A percentile compares a stretch with the other conserved stretches of the same genome.
Conservation (phyloP, 305 asterid genomes). For the Withania somnifera region DNA sequence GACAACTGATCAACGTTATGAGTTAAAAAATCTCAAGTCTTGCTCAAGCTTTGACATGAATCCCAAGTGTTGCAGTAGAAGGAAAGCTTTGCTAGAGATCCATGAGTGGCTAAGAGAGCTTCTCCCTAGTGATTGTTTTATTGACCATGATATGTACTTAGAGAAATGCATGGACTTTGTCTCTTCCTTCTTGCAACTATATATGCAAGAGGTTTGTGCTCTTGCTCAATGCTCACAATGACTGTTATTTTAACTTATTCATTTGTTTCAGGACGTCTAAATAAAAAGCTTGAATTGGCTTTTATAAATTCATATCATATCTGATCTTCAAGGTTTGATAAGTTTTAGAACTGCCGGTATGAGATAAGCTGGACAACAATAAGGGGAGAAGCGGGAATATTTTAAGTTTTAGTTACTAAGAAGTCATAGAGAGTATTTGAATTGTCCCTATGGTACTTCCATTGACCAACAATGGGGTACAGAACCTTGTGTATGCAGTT, state of each 20-base stretch:
- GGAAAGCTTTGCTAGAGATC: slow-evolving; percentile 40
- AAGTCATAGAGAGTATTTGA: not conserved
- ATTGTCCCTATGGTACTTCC: not conserved
- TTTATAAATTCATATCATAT: not conserved
- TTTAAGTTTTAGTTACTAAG: not conserved
- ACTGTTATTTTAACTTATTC: not conserved
- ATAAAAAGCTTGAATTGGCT: not conserved
- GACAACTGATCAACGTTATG: slow-evolving; percentile 14
- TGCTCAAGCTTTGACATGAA: slow-evolving; percentile 17
- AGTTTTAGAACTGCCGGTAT: not conserved
- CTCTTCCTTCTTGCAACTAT: slow-evolving; percentile 61
- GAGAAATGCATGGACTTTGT: slow-evolving; percentile 41
- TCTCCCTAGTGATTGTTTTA: slow-evolving; percentile 32
- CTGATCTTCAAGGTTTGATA: not conserved
- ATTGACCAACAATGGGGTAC: not conserved
- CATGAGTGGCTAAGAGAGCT: slow-evolving; percentile 61
- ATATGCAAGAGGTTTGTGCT: slow-evolving; percentile 69
- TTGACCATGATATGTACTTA: slow-evolving; percentile 25
- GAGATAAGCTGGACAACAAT: not conserved
- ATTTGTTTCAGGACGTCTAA: not conserved
- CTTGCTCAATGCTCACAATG: slow-evolving; percentile 4
- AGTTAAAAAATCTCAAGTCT: slow-evolving; percentile 12
- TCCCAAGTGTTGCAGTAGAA: slow-evolving; percentile 17
- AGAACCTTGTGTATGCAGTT: not conserved
- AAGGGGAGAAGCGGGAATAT: not conserved